Percentiles rank a stretch among this genome's conserved stretches.
Evolutionary conservation across 768 basidiomycete genomes (phyloP).

Genomic region (Lentinus brumalis): DNA sequence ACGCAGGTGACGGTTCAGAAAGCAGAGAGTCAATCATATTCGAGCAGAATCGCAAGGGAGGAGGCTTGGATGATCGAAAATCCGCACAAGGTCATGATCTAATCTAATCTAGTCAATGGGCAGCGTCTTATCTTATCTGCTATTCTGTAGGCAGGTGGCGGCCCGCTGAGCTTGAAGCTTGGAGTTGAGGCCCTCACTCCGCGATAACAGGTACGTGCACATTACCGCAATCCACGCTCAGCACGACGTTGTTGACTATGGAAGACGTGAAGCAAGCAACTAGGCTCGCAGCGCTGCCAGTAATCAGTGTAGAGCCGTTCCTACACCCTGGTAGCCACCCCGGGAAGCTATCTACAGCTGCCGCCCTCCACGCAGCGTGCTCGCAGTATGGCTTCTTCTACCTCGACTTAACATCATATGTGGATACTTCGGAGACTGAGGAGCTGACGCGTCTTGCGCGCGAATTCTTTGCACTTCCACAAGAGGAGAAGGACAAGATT

Average conservation of each 20-base stretch:
- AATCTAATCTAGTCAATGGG: too few species aligned
- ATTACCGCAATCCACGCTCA: too few species aligned
- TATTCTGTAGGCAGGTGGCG: too few species aligned
- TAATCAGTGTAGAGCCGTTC: conserved; percentile 75
- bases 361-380: conserved; percentile 72
- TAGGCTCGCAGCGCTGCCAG: conserved; percentile 49
- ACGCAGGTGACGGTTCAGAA: too few species aligned
- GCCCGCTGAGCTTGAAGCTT: too few species aligned
- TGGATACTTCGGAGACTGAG: conserved; percentile 60
- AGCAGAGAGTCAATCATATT: too few species aligned
- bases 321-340: conserved; percentile 38
- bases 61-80: too few species aligned
- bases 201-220: too few species aligned
- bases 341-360: conserved; percentile 46
- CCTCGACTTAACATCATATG: conserved; percentile 64
- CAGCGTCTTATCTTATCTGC: too few species aligned
- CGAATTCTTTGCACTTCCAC: conserved; percentile 71
- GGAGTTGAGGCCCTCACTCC: too few species aligned
- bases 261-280: conserved; percentile 1
- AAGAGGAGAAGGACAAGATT: conserved; percentile 64
- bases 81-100: too few species aligned
- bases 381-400: conserved; percentile 89
- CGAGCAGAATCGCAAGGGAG: too few species aligned
- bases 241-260: background rate
- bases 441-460: conserved; percentile 65